These are phyloP conservation scores for Penicillium lagena DNA, from an alignment of 495 filamentous ascomycete genomes.

Conservation along the genomic window DNA sequence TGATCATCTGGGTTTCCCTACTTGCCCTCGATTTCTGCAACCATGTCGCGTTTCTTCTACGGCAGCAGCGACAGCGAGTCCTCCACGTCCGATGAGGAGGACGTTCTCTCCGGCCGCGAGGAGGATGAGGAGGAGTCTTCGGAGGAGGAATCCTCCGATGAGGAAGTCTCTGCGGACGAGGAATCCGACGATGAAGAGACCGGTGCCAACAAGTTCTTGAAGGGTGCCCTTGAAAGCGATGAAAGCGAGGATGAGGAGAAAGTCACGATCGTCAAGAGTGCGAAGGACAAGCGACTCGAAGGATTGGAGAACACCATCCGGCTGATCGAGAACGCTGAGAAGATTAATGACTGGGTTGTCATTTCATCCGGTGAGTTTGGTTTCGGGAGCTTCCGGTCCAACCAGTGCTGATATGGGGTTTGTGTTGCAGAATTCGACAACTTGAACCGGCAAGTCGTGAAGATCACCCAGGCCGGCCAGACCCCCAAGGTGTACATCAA, in stretches of 20 bases:
- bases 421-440: conserved; percentile 79
- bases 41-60: conserved; percentile 89
- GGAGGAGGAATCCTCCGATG: conserved; percentile 76
- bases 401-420: conserved; percentile 12
- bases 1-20: conserved; percentile 25
- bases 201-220: conserved; percentile 76
- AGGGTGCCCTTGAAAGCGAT: conserved; percentile 68
- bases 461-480: conserved; percentile 67
- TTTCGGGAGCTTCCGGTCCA: neutral
- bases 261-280: conserved; percentile 83
- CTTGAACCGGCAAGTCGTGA: conserved; percentile 82
- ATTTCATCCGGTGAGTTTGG: conserved; percentile 72
- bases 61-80: conserved; percentile 80
- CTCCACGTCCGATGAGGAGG: conserved; percentile 75
- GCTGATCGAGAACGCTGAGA: conserved; percentile 89
- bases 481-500: conserved; percentile 88
- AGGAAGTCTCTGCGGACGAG: conserved; percentile 24
- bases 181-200: conserved; percentile 57
- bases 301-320: conserved; percentile 86
- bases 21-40: conserved; percentile 26
- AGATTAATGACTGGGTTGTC: conserved; percentile 94
- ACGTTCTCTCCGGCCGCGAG: conserved; percentile 79
- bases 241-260: conserved; percentile 78
- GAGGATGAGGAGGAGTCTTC: conserved; percentile 57
- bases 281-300: conserved; percentile 93